Base-by-base conservation (phyloP, 1,139 yeast genomes). In the Sugiyamaella castrensis region DNA sequence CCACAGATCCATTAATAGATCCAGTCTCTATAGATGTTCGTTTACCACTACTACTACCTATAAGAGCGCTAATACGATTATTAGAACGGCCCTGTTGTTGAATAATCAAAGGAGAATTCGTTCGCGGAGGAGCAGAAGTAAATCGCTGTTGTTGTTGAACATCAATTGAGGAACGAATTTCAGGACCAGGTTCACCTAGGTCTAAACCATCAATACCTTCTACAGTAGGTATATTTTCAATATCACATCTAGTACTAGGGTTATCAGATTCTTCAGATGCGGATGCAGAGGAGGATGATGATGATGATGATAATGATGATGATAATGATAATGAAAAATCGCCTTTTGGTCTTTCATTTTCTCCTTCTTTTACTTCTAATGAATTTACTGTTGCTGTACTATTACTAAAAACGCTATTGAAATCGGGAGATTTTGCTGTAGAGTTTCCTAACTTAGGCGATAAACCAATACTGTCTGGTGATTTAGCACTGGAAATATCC, bases 111-210 rank as follows among this genome's bases (percentile, higher is more conserved):
- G 34, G 13, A 31, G 34, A 13, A 31, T 31, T n/a, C 34, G 15
- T 4, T 4, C 15, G 13, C 5, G 3, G 13, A 13, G 6, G 15
- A 31, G 34, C 15, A 31, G 34, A 6, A 13, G 34, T 13, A 13
- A 31, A 4, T n/a, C 24, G 24, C 5, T 19, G 24, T 19, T 19
- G 24, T 19, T 19, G 24, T 5, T 19, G 24, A 19, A 19, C 44
- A 39, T 55, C 56, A 13, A 51, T 32, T 3, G 58, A 51, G 31
- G 49, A 50, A 31, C 61, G 58, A 27, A 58, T 56, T 47, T 58
- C 63, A 11, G 65, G 65, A 8, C 65, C 66, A 1, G 65, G 66
- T 47, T 62, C 65, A 9, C 65, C 65, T n/a, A 62, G 49, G n/a
- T 51, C 53, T 33, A 51, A 52, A 1, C 40, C 44, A n/a, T 30